Conservation (phyloP, 2,329 filamentous ascomycete genomes). For the Trichophyton rubrum region DNA sequence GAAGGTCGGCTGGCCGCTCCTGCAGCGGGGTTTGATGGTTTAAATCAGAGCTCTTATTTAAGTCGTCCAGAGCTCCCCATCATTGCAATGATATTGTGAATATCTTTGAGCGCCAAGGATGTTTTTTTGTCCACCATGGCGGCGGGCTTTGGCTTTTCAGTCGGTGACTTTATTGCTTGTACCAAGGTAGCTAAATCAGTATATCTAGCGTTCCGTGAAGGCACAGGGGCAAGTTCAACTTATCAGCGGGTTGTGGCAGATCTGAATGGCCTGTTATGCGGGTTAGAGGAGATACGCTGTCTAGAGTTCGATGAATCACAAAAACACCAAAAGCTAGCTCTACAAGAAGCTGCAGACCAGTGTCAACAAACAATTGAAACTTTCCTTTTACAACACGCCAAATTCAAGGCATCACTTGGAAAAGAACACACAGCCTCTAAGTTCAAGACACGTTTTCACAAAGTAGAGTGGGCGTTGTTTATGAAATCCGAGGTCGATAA, state of each 20-base stretch:
- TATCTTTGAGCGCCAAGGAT: neutral
- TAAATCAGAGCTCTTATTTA: neutral
- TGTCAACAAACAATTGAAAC: neutral
- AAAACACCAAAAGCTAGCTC: neutral
- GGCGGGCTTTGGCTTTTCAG: conserved; percentile 8
- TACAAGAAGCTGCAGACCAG: conserved; percentile 1
- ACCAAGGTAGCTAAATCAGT: conserved; percentile 5
- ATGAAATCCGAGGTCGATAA: conserved; percentile 5
- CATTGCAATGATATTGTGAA: neutral
- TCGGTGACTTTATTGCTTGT: conserved; percentile 10
- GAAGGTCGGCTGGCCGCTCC: neutral
- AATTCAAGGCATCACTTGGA: conserved; percentile 4
- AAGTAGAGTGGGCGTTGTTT: conserved; percentile 10
- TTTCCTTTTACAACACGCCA: conserved; percentile 1
- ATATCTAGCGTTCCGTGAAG: conserved; percentile 5
- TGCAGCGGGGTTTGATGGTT: neutral
- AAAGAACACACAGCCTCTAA: neutral
- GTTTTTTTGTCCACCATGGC: conserved; percentile 3
- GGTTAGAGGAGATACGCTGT: neutral
- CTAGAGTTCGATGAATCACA: conserved; percentile 3
- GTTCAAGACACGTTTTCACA: conserved; percentile 2
- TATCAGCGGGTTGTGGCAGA: conserved; percentile 4
- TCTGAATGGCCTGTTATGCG: neutral
- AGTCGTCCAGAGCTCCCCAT: neutral
- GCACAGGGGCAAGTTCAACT: neutral